A percentile compares a stretch with the other conserved stretches of the same genome.
Conservation (phyloP, 768 basidiomycete genomes). For the Suillus bovinus region DNA sequence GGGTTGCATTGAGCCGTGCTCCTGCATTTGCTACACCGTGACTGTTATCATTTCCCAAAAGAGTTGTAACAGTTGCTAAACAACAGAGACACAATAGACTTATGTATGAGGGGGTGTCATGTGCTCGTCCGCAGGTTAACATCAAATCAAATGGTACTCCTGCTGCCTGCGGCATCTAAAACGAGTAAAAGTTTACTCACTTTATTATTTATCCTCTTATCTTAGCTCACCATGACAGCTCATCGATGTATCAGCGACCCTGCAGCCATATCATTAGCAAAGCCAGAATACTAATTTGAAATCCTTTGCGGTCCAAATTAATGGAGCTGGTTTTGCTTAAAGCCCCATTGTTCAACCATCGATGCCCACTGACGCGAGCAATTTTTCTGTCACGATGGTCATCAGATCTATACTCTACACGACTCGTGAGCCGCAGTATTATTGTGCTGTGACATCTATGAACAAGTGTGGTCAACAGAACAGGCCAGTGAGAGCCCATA, state of each 20-base stretch:
- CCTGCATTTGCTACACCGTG: too few relatives aligned
- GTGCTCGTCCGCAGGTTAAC: too few relatives aligned
- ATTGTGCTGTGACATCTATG: too few relatives aligned
- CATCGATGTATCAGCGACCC: neutral
- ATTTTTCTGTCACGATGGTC: neutral
- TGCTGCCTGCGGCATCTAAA: neutral
- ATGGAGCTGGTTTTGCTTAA: neutral
- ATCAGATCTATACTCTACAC: neutral
- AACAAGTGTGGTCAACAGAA: neutral
- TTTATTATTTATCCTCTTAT: neutral
- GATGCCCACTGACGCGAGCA: neutral
- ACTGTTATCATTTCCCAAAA: too few relatives aligned
- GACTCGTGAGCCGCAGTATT: neutral
- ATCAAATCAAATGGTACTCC: neutral
- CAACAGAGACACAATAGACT: too few relatives aligned
- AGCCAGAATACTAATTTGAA: neutral
- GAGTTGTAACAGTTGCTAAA: too few relatives aligned
- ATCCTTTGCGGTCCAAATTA: neutral
- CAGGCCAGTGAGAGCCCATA: constrained; percentile 23
- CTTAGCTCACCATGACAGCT: neutral
- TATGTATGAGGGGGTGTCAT: too few relatives aligned
- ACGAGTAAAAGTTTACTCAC: neutral
- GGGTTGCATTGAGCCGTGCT: too few relatives aligned
- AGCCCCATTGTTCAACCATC: neutral
- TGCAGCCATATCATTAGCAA: neutral